Conservation (phyloP, 2,329 filamentous ascomycete species). For the Penicillium nordicum region DNA sequence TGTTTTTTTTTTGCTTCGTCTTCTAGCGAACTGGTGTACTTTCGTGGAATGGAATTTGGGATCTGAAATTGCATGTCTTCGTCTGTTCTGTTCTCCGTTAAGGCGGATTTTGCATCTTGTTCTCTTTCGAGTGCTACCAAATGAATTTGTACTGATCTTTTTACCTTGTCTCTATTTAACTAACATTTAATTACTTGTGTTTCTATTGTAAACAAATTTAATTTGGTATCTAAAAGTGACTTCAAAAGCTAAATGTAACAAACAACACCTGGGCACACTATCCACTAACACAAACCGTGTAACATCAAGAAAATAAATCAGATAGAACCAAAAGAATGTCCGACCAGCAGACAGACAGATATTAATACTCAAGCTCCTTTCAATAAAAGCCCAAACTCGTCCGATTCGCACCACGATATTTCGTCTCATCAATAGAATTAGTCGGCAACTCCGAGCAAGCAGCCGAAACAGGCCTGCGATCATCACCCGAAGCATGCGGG, state of each 20-base stretch:
- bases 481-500: slow-evolving; percentile 22
- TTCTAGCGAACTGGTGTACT: background rate
- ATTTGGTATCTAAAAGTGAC: background rate
- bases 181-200: background rate
- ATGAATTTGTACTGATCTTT: background rate
- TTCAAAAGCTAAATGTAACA: background rate
- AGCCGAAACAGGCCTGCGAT: slow-evolving; percentile 7
- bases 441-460: slow-evolving; percentile 6
- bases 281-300: background rate
- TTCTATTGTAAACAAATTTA: background rate
- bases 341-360: background rate
- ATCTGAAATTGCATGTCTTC: background rate
- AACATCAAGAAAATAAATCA: background rate
- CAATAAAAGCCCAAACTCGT: slow-evolving; percentile 27
- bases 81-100: background rate
- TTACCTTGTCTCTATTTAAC: background rate
- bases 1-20: background rate
- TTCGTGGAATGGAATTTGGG: background rate
- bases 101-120: background rate
- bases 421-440: slow-evolving; percentile 22
- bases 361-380: background rate
- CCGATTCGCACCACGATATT: slow-evolving; percentile 32
- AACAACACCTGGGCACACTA: background rate
- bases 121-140: background rate
- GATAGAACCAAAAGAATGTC: background rate